These are phyloP conservation scores for Xylariales sp. DNA, from an alignment of 2,329 filamentous ascomycete species.

Conservation along the genomic window DNA sequence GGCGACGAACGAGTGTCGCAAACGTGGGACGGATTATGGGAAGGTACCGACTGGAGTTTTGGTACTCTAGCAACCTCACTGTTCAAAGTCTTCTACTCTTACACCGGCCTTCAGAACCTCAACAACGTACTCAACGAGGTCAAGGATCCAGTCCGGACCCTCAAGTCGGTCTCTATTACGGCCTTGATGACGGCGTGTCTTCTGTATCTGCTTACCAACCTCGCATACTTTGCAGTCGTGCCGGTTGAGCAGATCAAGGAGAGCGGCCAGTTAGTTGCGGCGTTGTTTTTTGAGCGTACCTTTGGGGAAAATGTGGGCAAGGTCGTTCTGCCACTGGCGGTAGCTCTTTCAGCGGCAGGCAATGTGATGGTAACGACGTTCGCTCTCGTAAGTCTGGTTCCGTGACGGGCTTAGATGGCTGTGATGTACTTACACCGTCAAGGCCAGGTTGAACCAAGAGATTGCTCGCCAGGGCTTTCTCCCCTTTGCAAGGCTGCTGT, in stretches of 20 bases:
- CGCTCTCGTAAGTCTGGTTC: slow-evolving; percentile 57
- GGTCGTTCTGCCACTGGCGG: slow-evolving; percentile 55
- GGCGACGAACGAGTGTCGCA: slow-evolving; percentile 14
- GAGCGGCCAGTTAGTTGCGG: slow-evolving; percentile 64
- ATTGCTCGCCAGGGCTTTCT: slow-evolving; percentile 68
- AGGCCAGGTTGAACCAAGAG: slow-evolving; percentile 68
- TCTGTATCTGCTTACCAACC: slow-evolving; percentile 63
- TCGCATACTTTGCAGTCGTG: slow-evolving; percentile 59
- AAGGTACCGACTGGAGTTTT: slow-evolving; percentile 65
- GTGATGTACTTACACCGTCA: slow-evolving; percentile 14
- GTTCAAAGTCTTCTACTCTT: slow-evolving; percentile 67
- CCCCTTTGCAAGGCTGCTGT: slow-evolving; percentile 55
- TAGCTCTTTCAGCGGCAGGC: slow-evolving; percentile 63
- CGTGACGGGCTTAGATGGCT: slow-evolving; percentile 18
- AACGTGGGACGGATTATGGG: slow-evolving; percentile 54
- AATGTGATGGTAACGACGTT: slow-evolving; percentile 73
- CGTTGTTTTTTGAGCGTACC: slow-evolving; percentile 60
- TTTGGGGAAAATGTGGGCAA: slow-evolving; percentile 57
- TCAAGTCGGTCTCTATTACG: slow-evolving; percentile 56
- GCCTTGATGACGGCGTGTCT: slow-evolving; percentile 58
- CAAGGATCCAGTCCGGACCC: slow-evolving; percentile 59
- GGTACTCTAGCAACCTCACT: slow-evolving; percentile 62
- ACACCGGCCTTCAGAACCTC: slow-evolving; percentile 60
- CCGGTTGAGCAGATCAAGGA: slow-evolving; percentile 62
- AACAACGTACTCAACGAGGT: slow-evolving; percentile 71